These are phyloP conservation scores for Cordyceps javanica DNA, from an alignment of 2,329 filamentous ascomycete genomes.

Conservation along the genomic window DNA sequence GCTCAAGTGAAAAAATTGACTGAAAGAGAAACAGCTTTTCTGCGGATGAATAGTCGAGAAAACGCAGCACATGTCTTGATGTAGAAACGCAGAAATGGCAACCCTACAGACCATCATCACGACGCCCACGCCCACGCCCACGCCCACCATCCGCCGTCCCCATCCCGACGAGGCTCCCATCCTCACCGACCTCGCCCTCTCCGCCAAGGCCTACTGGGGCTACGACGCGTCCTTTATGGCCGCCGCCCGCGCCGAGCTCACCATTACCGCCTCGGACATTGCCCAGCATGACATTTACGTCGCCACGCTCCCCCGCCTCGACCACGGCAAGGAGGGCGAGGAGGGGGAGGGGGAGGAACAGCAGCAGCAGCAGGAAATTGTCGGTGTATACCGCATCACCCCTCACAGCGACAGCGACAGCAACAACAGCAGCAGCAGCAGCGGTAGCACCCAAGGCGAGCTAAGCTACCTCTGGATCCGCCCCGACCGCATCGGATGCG, in stretches of 20 bases:
- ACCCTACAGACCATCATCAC: background rate
- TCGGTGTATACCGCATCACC: background rate
- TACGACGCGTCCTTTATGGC: background rate
- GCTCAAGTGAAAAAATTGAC: background rate
- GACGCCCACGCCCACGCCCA: background rate
- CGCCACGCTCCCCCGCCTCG: background rate
- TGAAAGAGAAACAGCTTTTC: background rate
- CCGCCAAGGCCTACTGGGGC: conserved; percentile 8
- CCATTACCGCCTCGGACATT: background rate
- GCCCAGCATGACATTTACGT: background rate
- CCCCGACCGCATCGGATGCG: background rate
- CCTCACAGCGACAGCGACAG: background rate
- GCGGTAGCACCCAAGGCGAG: too few relatives aligned
- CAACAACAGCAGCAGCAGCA: too few relatives aligned
- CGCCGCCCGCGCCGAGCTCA: conserved; percentile 1
- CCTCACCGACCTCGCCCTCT: conserved; percentile 5
- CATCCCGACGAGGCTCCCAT: background rate
- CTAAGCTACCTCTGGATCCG: conserved; percentile 4
- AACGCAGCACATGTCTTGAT: too few relatives aligned
- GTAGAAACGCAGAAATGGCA: too few relatives aligned
- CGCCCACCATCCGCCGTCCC: background rate
- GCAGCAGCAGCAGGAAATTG: background rate
- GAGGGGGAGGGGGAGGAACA: too few relatives aligned
- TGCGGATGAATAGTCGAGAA: too few relatives aligned
- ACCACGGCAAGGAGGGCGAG: background rate